These are phyloP conservation scores for Orbilia quercus DNA, from an alignment of 2,329 filamentous ascomycete genomes.

Conservation along the genomic window DNA sequence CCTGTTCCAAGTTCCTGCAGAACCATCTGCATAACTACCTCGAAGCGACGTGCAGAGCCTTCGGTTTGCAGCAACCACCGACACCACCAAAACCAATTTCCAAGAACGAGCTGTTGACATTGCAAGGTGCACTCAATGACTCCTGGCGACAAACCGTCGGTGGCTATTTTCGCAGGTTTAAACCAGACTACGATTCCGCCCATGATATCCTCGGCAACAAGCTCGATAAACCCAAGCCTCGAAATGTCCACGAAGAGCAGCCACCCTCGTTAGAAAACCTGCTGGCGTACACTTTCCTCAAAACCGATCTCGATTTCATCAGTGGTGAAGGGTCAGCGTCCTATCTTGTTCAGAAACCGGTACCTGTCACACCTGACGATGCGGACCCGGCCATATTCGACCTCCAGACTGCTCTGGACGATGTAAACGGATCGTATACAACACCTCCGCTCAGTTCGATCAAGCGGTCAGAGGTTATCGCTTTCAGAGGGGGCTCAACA, in stretches of 20 bases:
- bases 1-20: constrained; percentile 86
- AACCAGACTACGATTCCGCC: constrained; percentile 73
- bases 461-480: constrained; percentile 43
- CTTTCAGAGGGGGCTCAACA: constrained; percentile 91
- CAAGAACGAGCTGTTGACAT: constrained; percentile 71
- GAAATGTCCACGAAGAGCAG: constrained; percentile 53
- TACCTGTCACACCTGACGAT: constrained; percentile 73
- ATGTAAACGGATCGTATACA: constrained; percentile 53
- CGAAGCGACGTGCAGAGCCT: constrained; percentile 79
- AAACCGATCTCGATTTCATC: constrained; percentile 93
- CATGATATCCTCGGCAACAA: constrained; percentile 59
- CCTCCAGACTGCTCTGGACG: constrained; percentile 64
- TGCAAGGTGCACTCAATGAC: constrained; percentile 77
- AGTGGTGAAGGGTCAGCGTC: constrained; percentile 76
- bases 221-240: constrained; percentile 44
- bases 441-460: constrained; percentile 48
- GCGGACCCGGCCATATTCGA: constrained; percentile 76
- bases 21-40: constrained; percentile 89
- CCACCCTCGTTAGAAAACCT: constrained; percentile 77
- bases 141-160: constrained; percentile 87
- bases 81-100: constrained; percentile 48
- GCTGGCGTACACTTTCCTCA: constrained; percentile 90
- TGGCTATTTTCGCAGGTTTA: constrained; percentile 93
- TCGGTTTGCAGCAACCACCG: constrained; percentile 50
- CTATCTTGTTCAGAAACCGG: constrained; percentile 64